Evolutionary conservation across 768 basidiomycete species (phyloP).

Genomic region (Boletus pseudopeckii): DNA sequence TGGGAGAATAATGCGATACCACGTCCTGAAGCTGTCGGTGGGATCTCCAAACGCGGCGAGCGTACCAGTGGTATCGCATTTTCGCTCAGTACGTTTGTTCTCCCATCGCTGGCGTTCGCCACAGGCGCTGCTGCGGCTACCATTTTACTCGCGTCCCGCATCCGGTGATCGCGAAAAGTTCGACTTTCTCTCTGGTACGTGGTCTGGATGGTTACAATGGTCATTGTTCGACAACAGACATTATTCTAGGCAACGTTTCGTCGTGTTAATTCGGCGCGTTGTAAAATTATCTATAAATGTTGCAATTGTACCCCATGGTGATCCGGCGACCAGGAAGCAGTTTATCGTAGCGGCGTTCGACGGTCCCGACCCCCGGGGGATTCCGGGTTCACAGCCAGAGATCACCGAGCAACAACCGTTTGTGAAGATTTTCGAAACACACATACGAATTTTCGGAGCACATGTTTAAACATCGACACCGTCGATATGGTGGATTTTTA

Average conservation of each 20-base stretch:
- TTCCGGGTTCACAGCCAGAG: too few relatives aligned
- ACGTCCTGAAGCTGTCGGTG: conserved; percentile 40
- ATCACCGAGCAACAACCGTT: too few relatives aligned
- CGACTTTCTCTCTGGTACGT: conserved; percentile 6
- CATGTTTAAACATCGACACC: too few relatives aligned
- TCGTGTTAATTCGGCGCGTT: not conserved
- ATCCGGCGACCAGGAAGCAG: too few relatives aligned
- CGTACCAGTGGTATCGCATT: not conserved
- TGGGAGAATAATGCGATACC: conserved; percentile 70
- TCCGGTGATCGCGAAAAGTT: conserved; percentile 22
- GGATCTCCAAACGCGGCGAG: conserved; percentile 16
- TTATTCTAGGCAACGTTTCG: not conserved
- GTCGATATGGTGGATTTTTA: too few relatives aligned
- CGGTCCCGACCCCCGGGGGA: too few relatives aligned
- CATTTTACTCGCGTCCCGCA: conserved; percentile 30
- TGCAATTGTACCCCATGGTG: not conserved
- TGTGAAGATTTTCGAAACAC: too few relatives aligned
- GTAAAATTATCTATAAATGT: not conserved
- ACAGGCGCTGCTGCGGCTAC: conserved; percentile 42
- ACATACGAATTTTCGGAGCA: too few relatives aligned
- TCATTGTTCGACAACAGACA: not conserved
- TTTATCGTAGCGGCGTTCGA: too few relatives aligned
- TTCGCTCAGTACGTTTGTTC: conserved; percentile 19
- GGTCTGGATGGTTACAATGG: not conserved
- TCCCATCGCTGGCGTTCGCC: conserved; percentile 38